Base-by-base conservation (phyloP, 2,329 filamentous ascomycete genomes). In the Ophiocordyceps sinensis region DNA sequence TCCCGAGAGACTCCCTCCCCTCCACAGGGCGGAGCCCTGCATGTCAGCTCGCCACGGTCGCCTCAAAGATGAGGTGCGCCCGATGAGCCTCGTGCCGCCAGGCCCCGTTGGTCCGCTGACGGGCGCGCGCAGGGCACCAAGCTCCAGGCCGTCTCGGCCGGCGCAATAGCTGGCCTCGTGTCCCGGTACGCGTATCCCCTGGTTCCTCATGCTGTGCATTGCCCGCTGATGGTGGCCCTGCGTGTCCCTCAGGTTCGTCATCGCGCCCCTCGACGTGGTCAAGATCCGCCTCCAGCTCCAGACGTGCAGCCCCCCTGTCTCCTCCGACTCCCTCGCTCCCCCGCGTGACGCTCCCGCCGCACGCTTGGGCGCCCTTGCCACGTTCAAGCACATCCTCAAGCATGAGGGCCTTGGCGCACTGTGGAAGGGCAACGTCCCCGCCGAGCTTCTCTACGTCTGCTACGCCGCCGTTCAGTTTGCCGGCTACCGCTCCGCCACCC, bases 221-320 rank as follows among this genome's bases (percentile, higher is more conserved):
- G 29, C 19, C 26, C 35, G 30, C 19, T 38, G 8, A 9, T 36
- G 8, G 38, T 38, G 2, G 38, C 19, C 13, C 8, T 6, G 12
- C 19, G 6, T 37, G 15, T 39, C 8, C 40, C 29, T 51, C 19
- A 87, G 85, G 58, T 96, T 98, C 68, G 77, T 91, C 56, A 82
- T 96, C 57, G 86, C 91, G 15, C 91, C 91, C 41, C 82, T 98
- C 50, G 91, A 98, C 62, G 91, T 98, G 47, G 79, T 96, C 65
- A 96, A 98, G 69, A 98, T 98, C 64, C 85, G 91, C 37, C 79
- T 96, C 37, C 91, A 98, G 60, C 78, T 98, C 15, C 91, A 96
- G 62, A 77, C 84, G 36, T 83, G 93, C 65, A 87, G 85, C 38
- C 75, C 85, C 45, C 82, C 81, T 51, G 87, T 85, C 38, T 75